Conservation (phyloP, 495 filamentous ascomycete species). For the Terfezia boudieri region DNA sequence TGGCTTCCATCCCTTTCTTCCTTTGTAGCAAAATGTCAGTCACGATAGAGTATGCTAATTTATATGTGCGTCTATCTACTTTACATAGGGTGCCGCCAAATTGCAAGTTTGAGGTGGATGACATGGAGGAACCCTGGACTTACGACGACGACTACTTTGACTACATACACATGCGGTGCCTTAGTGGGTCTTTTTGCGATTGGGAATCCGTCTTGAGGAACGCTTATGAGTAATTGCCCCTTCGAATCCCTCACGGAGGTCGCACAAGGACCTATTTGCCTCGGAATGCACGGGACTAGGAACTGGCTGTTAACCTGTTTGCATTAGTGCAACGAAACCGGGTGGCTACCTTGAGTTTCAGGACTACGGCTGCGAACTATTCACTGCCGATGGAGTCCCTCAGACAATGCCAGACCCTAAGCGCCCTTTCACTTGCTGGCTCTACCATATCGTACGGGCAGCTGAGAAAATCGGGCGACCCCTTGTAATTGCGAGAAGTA, state of each 20-base stretch:
- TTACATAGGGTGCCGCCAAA: conserved; percentile 16
- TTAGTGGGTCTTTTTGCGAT: conserved; percentile 32
- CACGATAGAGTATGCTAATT: no score
- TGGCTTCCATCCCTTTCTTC: no score
- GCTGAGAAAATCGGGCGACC: background rate
- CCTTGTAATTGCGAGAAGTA: background rate
- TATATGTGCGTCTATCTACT: no score
- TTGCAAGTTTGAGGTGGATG: conserved; percentile 34
- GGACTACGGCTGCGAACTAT: background rate
- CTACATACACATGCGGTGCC: conserved; percentile 35
- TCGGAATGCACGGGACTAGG: background rate
- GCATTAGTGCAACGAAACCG: background rate
- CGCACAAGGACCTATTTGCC: no score
- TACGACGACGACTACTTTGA: conserved; percentile 31
- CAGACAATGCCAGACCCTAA: no score
- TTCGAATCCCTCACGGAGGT: no score
- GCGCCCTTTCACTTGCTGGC: background rate
- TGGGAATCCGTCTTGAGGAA: conserved; percentile 25
- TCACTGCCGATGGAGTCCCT: background rate
- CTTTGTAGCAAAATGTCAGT: no score
- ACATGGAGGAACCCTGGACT: conserved; percentile 29
- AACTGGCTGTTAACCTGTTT: background rate
- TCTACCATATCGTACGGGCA: background rate
- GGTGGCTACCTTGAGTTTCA: background rate
- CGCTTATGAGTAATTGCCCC: background rate